Base-by-base conservation (phyloP, 2,329 filamentous ascomycete species). In the Tolypocladium sp. region DNA sequence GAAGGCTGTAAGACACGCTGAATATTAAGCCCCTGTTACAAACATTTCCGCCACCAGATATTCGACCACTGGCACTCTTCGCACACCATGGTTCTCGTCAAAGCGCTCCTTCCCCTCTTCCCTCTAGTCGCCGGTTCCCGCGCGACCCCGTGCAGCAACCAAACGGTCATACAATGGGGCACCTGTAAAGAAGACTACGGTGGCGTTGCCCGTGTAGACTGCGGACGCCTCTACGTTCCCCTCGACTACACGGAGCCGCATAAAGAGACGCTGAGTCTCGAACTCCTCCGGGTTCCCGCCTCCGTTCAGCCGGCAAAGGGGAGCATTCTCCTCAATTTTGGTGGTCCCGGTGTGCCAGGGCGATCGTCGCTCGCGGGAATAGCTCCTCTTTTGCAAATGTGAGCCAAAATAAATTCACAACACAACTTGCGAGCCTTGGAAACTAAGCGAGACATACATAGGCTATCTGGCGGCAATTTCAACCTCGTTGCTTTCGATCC, bases 281-380 rank as follows among this genome's bases (percentile, higher is more conserved):
- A 58, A 8, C 60, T 65, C 5, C 38, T 61, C 22, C 60, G 61
- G 13, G 38, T 65, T 17, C 42, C 52, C 12, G 56, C 60, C 17
- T 35, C 64, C 0, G 42, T 60, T 2, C 62, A 63, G 42, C 64
- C 66, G 3, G 62, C 60, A 5, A 66, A 67, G 46, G 69, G 70
- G 2, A 71, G 65, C 58, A 71, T 72, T 40, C 41, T 71, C 30
- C 57, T 71, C 57, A 73, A 73, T 53, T 59, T 60, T 59, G 57
- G 53, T 33, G 58, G 44, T 6, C 56, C 58, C 33, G 63, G 62
- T 3, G 52, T 49, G 9, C 17, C 12, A 9, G 59, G 59, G 25
- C 20, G 55, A 12, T 25, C 30, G 15, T 40, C 56, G 13, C 55
- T 63, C 49, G 59, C 52, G 1, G 15, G 33, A 20, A 55, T 57